These are phyloP conservation scores for Chiua sp. DNA, from an alignment of 1,284 basidiomycete species.

Conservation along the genomic window DNA sequence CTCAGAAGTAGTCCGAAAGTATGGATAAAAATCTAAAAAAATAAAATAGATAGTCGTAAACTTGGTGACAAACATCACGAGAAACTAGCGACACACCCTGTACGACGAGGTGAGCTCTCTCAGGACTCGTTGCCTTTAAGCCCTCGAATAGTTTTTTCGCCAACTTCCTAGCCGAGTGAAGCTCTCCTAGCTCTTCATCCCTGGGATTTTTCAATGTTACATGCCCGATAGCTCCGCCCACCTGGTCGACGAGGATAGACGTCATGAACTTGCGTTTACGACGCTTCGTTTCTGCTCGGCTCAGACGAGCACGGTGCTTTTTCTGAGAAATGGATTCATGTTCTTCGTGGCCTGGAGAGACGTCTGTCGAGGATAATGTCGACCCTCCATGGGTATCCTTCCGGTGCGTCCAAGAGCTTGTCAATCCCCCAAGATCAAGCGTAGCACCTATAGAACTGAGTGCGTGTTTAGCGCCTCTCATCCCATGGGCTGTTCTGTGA, in stretches of 20 bases:
- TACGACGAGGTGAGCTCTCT: constrained; percentile 64
- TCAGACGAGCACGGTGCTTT: constrained; percentile 23
- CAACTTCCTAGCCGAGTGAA: constrained; percentile 73
- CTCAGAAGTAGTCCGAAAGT: constrained; percentile 74
- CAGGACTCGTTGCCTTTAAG: constrained; percentile 64
- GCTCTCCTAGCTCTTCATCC: constrained; percentile 57
- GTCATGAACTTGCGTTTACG: constrained; percentile 60
- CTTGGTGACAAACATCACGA: background rate
- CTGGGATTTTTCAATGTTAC: constrained; percentile 71
- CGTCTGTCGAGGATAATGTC: constrained; percentile 8
- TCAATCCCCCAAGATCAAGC: constrained; percentile 34
- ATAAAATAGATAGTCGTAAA: constrained; percentile 9
- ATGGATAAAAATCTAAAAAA: constrained; percentile 70
- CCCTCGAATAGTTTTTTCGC: constrained; percentile 78
- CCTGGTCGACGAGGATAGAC: constrained; percentile 71
- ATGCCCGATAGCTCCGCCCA: constrained; percentile 72
- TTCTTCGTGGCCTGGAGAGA: constrained; percentile 7
- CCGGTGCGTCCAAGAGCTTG: constrained; percentile 30
- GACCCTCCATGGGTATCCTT: constrained; percentile 28
- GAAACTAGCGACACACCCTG: constrained; percentile 51
- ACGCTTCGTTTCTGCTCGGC: constrained; percentile 44
- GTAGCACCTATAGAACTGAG: constrained; percentile 36
- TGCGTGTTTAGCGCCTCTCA: constrained; percentile 40
- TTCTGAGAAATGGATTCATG: constrained; percentile 23
- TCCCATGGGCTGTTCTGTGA: constrained; percentile 40